These are phyloP conservation scores for Cladosporium oxysporum DNA, from an alignment of 2,329 filamentous ascomycete species.

Conservation along the genomic window DNA sequence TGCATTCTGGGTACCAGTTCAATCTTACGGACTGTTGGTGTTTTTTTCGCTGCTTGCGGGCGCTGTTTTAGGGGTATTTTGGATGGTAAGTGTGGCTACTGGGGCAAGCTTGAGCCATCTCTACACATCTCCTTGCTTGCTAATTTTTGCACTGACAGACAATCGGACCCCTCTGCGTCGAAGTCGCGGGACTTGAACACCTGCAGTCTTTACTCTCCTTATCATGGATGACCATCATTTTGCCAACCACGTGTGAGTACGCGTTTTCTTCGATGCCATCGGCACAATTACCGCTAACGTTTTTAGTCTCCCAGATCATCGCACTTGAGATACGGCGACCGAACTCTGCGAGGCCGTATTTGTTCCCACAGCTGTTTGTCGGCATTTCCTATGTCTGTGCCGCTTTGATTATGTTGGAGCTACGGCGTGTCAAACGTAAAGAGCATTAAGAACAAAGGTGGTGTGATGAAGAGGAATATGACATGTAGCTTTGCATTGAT, in stretches of 20 bases:
- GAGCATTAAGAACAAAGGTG: no score
- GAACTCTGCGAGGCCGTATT: constrained; percentile 32
- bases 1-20: constrained; percentile 50
- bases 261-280: constrained; percentile 17
- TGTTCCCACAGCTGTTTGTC: constrained; percentile 45
- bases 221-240: constrained; percentile 38
- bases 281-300: neutral
- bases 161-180: constrained; percentile 43
- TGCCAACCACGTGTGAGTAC: constrained; percentile 35
- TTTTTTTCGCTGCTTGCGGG: constrained; percentile 49
- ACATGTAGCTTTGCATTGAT: no score
- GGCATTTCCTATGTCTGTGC: constrained; percentile 40
- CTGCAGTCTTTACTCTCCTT: constrained; percentile 45
- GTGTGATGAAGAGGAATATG: no score
- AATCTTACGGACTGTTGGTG: constrained; percentile 44
- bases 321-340: constrained; percentile 42
- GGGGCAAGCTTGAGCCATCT: neutral
- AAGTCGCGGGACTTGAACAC: constrained; percentile 44
- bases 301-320: constrained; percentile 42
- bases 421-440: constrained; percentile 27
- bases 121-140: no score
- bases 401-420: constrained; percentile 37
- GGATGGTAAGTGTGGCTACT: constrained; percentile 40
- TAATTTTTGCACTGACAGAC: no score
- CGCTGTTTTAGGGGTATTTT: constrained; percentile 51